Base-by-base conservation (phyloP, 192 early-diverging fungal genomes). In the Helicostylum pulchrum region DNA sequence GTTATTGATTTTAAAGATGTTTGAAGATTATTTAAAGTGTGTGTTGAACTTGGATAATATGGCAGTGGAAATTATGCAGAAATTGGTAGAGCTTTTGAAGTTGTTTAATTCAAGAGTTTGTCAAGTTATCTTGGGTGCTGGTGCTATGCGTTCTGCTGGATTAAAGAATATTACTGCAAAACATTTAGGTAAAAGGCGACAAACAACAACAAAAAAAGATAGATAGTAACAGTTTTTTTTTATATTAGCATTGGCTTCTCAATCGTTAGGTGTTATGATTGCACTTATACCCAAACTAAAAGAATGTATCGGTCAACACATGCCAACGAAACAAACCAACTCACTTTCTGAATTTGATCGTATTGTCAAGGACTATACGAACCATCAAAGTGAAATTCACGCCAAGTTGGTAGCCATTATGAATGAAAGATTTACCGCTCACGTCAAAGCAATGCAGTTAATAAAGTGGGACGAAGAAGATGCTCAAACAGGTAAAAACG, bases 121-220 rank as follows among this genome's bases (percentile, higher is more conserved):
- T 75, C 95, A 98, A 77, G 93, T 97, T 1, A 97, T 99, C 73
- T 83, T 99, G 12, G 97, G 96, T 6, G 96, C 95, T 7, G 97
- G 97, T 1, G 97, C 97, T 0, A 93, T 95, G 84, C 83, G 86
- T 30, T 97, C 95, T n/a, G 96, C 95, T 9, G 97, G 97, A 19
- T 75, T 99, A 20, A 94, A 96, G 61, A 95, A 93, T 72, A 99
- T 99, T 32, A 91, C 94, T 3, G 97, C 97, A 9, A 94, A 94
- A 59, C 97, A 99, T 74, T 77, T 99, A 55, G 86, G 89, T 91
- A 79, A 52, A 26, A 26, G 26, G 26, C 26, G 2, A 26, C 26
- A 26, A 26, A 26, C 68, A 36, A 17, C 5, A 19, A 48, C 0
- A n/a, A 34, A 15, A 51, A 23, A 34, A 43, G 42, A 55, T 26